These are phyloP conservation scores for Seiridium unicorne DNA, from an alignment of 2,329 filamentous ascomycete species.

Conservation along the genomic window DNA sequence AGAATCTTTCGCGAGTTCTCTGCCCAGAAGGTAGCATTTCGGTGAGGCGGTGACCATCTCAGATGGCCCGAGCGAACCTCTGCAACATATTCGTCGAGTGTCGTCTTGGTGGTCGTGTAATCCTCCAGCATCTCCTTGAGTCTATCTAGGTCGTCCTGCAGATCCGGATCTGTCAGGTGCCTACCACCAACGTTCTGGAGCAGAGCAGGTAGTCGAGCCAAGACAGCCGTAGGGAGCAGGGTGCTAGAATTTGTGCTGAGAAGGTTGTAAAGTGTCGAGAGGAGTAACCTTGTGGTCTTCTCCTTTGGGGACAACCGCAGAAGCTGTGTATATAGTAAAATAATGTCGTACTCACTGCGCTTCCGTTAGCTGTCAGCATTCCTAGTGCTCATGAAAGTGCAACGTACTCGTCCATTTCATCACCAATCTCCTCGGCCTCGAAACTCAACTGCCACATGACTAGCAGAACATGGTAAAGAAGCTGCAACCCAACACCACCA, in stretches of 20 bases:
- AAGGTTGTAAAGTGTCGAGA: constrained; percentile 88
- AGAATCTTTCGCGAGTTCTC: constrained; percentile 88
- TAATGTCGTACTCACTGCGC: constrained; percentile 85
- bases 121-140: constrained; percentile 65
- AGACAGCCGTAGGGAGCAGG: constrained; percentile 78
- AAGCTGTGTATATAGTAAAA: constrained; percentile 88
- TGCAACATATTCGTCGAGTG: constrained; percentile 85
- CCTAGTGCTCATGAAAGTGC: neutral
- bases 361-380: constrained; percentile 20
- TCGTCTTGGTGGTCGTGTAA: constrained; percentile 69
- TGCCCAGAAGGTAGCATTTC: constrained; percentile 83
- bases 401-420: constrained; percentile 80
- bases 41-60: constrained; percentile 89
- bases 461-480: constrained; percentile 90
- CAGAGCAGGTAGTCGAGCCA: constrained; percentile 75
- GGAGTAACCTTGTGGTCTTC: constrained; percentile 89
- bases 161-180: constrained; percentile 63
- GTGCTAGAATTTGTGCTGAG: constrained; percentile 68
- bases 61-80: constrained; percentile 85
- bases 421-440: constrained; percentile 70
- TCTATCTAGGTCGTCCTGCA: constrained; percentile 59
- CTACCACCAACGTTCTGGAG: constrained; percentile 61
- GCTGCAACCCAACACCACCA: constrained; percentile 85
- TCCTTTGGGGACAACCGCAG: constrained; percentile 93
- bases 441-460: constrained; percentile 98